Evolutionary conservation across 2,329 filamentous ascomycete species (phyloP).

Genomic region (Penicillium decumbens): DNA sequence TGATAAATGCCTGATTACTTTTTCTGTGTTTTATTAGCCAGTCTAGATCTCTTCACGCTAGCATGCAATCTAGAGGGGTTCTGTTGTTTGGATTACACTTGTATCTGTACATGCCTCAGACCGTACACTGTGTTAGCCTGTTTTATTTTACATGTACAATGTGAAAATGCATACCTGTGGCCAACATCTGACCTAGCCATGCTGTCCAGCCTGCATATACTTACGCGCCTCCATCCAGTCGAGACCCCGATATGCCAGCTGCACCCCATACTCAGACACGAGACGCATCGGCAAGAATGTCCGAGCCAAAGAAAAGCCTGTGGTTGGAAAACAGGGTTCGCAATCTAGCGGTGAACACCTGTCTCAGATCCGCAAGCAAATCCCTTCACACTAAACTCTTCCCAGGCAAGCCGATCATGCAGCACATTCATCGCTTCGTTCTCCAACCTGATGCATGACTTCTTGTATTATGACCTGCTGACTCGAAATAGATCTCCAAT

Average conservation of each 20-base stretch:
- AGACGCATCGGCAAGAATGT: constrained; percentile 1
- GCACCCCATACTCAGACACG: not conserved
- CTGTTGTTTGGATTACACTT: constrained; percentile 13
- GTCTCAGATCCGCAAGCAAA: constrained; percentile 4
- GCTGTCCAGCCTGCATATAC: not conserved
- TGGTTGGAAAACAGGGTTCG: not conserved
- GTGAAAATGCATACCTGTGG: not conserved
- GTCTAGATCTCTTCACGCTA: constrained; percentile 32
- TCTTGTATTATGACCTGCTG: not conserved
- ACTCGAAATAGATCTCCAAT: not conserved
- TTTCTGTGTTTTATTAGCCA: constrained; percentile 32
- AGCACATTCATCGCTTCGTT: not conserved
- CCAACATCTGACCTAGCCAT: not conserved
- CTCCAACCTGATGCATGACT: not conserved
- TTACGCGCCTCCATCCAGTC: not conserved
- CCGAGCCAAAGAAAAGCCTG: not conserved
- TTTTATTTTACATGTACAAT: not conserved
- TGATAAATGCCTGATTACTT: constrained; percentile 38
- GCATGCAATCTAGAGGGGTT: constrained; percentile 30
- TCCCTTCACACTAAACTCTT: not conserved
- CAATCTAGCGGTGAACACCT: constrained; percentile 11
- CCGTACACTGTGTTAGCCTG: not conserved
- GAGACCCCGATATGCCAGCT: not conserved
- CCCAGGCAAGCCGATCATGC: not conserved
- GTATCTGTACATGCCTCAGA: constrained; percentile 8